Evolutionary conservation across 805 yeast species (phyloP).

Genomic region (Lachancea waltii): DNA sequence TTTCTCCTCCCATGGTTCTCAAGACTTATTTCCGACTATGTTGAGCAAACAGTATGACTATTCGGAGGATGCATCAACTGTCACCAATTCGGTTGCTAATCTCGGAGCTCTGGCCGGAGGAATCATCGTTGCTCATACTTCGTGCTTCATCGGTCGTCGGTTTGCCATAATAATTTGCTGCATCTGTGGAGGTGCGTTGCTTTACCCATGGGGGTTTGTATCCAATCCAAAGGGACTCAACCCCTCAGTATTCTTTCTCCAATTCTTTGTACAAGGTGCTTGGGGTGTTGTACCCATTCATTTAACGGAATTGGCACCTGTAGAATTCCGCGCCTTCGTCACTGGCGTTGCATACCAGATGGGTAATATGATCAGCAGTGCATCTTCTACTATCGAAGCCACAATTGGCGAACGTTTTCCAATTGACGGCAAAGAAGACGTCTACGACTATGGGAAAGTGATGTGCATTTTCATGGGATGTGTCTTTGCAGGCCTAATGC

Average conservation of each 20-base stretch:
- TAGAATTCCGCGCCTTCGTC: conserved; percentile 55
- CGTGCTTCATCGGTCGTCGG: conserved; percentile 59
- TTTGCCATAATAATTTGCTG: conserved; percentile 53
- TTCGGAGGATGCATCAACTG: conserved; percentile 44
- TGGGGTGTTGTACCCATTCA: conserved; percentile 66
- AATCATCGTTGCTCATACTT: conserved; percentile 53
- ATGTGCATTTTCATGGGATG: conserved; percentile 65
- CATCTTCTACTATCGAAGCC: conserved; percentile 63
- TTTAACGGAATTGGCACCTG: conserved; percentile 54
- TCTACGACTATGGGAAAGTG: conserved; percentile 49
- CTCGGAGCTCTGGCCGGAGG: conserved; percentile 70
- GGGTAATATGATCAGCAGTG: conserved; percentile 62
- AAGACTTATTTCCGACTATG: conserved; percentile 65
- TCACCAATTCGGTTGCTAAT: conserved; percentile 57
- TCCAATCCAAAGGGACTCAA: conserved; percentile 40
- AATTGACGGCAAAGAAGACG: conserved; percentile 29
- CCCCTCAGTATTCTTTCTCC: conserved; percentile 57
- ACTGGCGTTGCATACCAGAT: conserved; percentile 60
- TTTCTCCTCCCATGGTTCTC: conserved; percentile 69
- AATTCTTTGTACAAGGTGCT: conserved; percentile 60
- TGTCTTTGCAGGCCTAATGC: conserved; percentile 47
- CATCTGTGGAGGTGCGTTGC: conserved; percentile 50
- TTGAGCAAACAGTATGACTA: conserved; percentile 46
- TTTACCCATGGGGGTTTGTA: conserved; percentile 59
- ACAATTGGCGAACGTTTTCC: conserved; percentile 55